phyloP scores from a whole-genome alignment of 2,329 filamentous ascomycete genomes.

The Thielaviopsis cerberus region DNA sequence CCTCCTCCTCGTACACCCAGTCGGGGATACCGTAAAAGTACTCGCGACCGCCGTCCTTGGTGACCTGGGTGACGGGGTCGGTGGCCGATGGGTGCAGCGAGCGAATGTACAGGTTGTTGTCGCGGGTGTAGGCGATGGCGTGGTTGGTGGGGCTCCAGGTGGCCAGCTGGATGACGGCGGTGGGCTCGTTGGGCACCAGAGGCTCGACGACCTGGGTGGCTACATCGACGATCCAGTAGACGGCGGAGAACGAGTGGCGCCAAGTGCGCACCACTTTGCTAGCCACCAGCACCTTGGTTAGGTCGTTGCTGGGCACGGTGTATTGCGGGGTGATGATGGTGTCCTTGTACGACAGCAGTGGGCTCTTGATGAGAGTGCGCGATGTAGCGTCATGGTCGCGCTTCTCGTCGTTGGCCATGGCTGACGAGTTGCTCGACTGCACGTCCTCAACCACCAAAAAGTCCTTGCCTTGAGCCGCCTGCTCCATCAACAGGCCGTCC shows the following conservation, averaged over 20 bases:
- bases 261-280: slow-evolving; percentile 59
- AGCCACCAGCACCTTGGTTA: slow-evolving; percentile 71
- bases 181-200: slow-evolving; percentile 48
- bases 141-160: slow-evolving; percentile 78
- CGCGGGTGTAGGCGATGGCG: slow-evolving; percentile 69
- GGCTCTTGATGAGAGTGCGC: slow-evolving; percentile 56
- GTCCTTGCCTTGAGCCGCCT: slow-evolving; percentile 42
- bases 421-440: slow-evolving; percentile 24
- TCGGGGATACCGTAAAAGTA: slow-evolving; percentile 93
- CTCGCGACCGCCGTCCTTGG: slow-evolving; percentile 67
- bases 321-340: slow-evolving; percentile 36
- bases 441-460: slow-evolving; percentile 82
- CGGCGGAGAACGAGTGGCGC: slow-evolving; percentile 72
- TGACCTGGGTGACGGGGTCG: slow-evolving; percentile 50
- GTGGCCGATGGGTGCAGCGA: slow-evolving; percentile 27
- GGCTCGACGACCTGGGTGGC: slow-evolving; percentile 58
- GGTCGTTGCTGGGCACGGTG: slow-evolving; percentile 60
- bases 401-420: slow-evolving; percentile 14
- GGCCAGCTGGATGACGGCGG: slow-evolving; percentile 60
- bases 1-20: slow-evolving; percentile 72
- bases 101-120: slow-evolving; percentile 80
- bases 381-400: slow-evolving; percentile 21
- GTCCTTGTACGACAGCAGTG: slow-evolving; percentile 41
- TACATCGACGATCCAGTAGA: slow-evolving; percentile 88
- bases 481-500: slow-evolving; percentile 72